Conservation (phyloP, 2,329 filamentous ascomycete genomes). For the Cercospora sp. region DNA sequence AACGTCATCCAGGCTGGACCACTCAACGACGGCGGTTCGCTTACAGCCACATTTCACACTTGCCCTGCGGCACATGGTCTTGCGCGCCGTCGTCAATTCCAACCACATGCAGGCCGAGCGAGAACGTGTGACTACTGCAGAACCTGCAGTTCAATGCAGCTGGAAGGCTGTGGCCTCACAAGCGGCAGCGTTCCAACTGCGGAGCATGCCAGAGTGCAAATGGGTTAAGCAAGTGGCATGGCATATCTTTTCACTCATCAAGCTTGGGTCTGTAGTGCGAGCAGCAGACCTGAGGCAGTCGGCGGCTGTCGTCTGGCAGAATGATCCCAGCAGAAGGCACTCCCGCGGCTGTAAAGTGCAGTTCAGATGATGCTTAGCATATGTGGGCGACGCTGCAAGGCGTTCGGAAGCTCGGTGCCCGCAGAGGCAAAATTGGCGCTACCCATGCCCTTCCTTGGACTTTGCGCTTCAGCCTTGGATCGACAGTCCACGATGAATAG, state of each 20-base stretch:
- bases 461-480: background rate
- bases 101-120: background rate
- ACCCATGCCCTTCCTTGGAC: background rate
- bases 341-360: background rate
- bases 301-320: background rate
- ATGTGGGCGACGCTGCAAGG: conserved; percentile 1
- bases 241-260: background rate
- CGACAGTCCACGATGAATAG: background rate
- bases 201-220: background rate
- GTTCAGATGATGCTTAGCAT: conserved; percentile 5
- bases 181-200: background rate
- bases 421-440: background rate
- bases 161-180: background rate
- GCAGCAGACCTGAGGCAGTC: background rate
- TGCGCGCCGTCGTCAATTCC: background rate
- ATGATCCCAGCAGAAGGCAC: background rate
- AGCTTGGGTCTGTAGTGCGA: background rate
- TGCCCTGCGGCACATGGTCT: background rate
- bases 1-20: background rate
- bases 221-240: background rate
- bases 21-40: background rate
- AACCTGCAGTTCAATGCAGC: background rate
- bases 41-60: background rate
- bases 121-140: background rate
- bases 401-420: background rate